Conservation (phyloP, 768 basidiomycete genomes). For the Phylloporus arenicola region DNA sequence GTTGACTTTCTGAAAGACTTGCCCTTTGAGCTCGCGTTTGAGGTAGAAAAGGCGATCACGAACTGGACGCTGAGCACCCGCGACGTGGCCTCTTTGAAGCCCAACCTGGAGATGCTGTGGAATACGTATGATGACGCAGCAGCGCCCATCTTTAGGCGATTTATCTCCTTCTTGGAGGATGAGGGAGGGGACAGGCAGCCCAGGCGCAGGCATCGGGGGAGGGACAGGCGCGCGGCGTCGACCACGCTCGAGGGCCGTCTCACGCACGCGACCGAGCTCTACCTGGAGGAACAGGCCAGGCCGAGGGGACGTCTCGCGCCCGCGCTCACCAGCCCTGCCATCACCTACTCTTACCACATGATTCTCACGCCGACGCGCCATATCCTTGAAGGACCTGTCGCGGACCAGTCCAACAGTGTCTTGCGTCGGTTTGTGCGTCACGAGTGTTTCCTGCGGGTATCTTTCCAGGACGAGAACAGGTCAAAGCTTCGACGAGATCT, state of each 20-base stretch:
- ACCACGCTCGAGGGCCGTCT: conserved; percentile 15
- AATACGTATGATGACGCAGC: conserved; percentile 8
- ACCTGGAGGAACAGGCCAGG: conserved; percentile 20
- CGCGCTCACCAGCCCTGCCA: conserved; percentile 11
- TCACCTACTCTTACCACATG: conserved; percentile 34
- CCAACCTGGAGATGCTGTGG: conserved; percentile 18
- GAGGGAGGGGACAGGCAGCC: neutral
- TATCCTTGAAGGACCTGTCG: conserved; percentile 36
- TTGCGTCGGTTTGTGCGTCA: conserved; percentile 34
- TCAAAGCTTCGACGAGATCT: conserved; percentile 33
- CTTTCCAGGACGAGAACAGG: conserved; percentile 44
- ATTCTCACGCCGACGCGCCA: conserved; percentile 36
- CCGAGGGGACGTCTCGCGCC: conserved; percentile 24
- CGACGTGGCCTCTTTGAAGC: conserved; percentile 21
- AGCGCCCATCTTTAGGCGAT: conserved; percentile 21
- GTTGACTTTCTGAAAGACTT: conserved; percentile 26
- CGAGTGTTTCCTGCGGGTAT: conserved; percentile 44
- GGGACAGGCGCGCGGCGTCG: neutral
- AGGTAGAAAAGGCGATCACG: conserved; percentile 34
- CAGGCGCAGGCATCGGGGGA: neutral
- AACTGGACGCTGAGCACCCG: conserved; percentile 21
- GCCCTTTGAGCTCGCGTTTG: conserved; percentile 34
- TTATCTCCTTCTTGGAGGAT: conserved; percentile 20
- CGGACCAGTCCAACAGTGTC: conserved; percentile 36
- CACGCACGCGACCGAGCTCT: conserved; percentile 11